Evolutionary conservation across 306 rosid genomes (phyloP).

Genomic region (Potentilla sterilis): DNA sequence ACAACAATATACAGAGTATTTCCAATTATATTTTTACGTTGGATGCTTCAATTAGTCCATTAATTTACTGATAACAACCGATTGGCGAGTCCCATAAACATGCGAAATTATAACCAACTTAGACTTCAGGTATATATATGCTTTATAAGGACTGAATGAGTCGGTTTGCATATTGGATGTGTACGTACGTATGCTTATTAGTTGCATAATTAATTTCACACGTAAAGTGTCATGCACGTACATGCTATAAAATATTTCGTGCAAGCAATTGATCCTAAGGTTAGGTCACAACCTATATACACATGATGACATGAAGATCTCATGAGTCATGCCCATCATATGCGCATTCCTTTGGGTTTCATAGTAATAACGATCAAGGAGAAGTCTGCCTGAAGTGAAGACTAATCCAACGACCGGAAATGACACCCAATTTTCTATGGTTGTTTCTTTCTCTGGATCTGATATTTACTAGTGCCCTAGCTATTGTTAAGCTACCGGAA

Average conservation of each 20-base stretch:
- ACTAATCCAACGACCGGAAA: neutral
- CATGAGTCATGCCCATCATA: neutral
- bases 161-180: neutral
- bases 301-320: neutral
- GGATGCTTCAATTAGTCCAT: no score
- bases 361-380: neutral
- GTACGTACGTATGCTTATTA: no score
- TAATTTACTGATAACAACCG: no score
- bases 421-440: neutral
- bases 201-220: neutral
- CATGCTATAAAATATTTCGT: neutral
- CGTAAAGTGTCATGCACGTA: neutral
- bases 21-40: no score
- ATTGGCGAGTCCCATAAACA: no score
- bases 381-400: neutral
- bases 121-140: no score
- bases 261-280: neutral
- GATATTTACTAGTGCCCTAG: constrained; percentile 10
- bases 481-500: constrained; percentile 27
- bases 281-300: neutral
- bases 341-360: neutral
- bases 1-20: neutral
- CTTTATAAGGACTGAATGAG: neutral
- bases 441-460: constrained; percentile 10
- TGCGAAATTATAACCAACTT: neutral